These are phyloP conservation scores for Penicillium psychrosexuale DNA, from an alignment of 2,329 filamentous ascomycete genomes.

Conservation along the genomic window DNA sequence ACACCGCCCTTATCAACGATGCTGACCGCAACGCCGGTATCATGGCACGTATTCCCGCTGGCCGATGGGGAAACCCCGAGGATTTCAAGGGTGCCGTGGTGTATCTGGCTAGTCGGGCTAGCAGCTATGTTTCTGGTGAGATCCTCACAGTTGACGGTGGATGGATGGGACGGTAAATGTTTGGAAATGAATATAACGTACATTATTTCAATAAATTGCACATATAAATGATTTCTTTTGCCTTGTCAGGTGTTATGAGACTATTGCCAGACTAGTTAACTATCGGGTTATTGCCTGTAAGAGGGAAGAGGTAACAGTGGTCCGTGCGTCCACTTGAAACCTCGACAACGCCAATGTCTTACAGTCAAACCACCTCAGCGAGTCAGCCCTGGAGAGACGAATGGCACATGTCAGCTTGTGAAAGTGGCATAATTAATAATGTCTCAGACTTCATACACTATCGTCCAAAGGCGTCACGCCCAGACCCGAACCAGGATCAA, in stretches of 20 bases:
- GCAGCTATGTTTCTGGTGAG: conserved; percentile 78
- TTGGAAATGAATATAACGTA: background rate
- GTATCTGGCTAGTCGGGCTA: conserved; percentile 72
- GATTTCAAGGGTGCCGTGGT: conserved; percentile 84
- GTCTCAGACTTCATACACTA: background rate
- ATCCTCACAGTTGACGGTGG: conserved; percentile 81
- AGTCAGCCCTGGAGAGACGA: background rate
- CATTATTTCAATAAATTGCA: background rate
- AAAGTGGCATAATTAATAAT: background rate
- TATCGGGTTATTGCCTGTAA: background rate
- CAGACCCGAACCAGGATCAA: conserved; percentile 9
- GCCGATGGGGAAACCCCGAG: conserved; percentile 76
- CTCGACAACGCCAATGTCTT: conserved; percentile 8
- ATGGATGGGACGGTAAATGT: conserved; percentile 76
- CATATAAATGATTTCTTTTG: background rate
- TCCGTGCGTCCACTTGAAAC: background rate
- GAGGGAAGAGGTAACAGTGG: background rate
- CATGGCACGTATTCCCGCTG: conserved; percentile 75
- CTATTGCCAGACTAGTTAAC: background rate
- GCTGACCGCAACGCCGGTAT: conserved; percentile 68
- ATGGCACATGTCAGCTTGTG: background rate
- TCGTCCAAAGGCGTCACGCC: conserved; percentile 15
- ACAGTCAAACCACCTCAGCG: background rate
- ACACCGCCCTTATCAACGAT: conserved; percentile 74
- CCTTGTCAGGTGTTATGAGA: background rate